Evolutionary conservation across 768 basidiomycete species (phyloP), one percentile per base, ranked within the genome.

Genomic region (Panus rudis): DNA sequence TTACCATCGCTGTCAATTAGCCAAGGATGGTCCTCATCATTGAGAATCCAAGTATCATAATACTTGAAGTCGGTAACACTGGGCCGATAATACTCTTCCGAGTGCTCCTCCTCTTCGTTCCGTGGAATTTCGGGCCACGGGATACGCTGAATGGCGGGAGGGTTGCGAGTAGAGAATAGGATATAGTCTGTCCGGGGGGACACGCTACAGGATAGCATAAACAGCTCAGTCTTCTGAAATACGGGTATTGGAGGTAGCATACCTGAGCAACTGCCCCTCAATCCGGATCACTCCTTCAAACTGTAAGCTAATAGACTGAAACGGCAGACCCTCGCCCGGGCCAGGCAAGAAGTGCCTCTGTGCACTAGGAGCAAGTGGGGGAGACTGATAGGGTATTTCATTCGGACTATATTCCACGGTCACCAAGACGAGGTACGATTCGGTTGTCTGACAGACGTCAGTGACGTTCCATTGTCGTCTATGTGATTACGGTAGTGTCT

Each of bases 201-300:
- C 19, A 89, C 76, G 47, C 89, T 91, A 46, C 13, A 33, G 17
- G 25, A 28, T 41, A 52, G 31, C 6, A 27, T 16, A 17, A 43
- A 14, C 17, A 41, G 39, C 20, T 50, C 23, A 39, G 20, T 24
- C 21, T 34, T 28, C 41, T 38, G 34, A 11, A 33, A 32, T 13
- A 32, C 35, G 16, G 32, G 37, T 48, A 39, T 28, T 31, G 14
- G 8, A 21, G 32, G 32, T 16, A 24, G 22, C 64, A 32, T 46
- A 86, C 88, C 84, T 84, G 35, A 85, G 63, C 20, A 92, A 67
- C 19, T 70, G 69, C 3, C 89, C 88, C 44, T 92, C 85, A 8
- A 87, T 75, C 10, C 78, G 76, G 45, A 92, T 73, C 23, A 92
- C 86, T 2, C 90, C 89, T 57, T 91, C 88, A 42, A 92, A 78